These are phyloP conservation scores for Naganishia vishniacii DNA, from an alignment of 768 basidiomycete species.

Conservation along the genomic window DNA sequence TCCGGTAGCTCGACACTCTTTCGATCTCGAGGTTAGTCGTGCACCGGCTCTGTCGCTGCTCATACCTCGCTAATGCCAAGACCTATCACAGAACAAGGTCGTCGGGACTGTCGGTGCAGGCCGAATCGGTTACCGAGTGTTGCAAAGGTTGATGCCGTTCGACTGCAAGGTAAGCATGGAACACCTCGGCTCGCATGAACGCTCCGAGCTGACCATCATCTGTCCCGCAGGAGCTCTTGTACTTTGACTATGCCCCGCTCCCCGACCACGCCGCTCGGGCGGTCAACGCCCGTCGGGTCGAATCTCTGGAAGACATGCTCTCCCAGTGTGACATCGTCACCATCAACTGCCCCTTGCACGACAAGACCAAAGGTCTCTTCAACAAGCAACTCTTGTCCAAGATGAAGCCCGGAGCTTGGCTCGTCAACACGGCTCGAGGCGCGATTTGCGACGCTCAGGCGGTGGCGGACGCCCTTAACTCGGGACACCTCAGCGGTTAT, in stretches of 20 bases:
- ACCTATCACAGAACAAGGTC: slow-evolving; percentile 56
- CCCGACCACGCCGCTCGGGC: slow-evolving; percentile 58
- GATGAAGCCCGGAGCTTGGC: slow-evolving; percentile 88
- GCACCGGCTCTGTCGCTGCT: slow-evolving; percentile 40
- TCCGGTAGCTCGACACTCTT: slow-evolving; percentile 72
- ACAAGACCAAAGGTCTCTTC: slow-evolving; percentile 60
- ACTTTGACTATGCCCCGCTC: slow-evolving; percentile 73
- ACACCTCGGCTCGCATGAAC: no score
- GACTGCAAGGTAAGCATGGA: slow-evolving; percentile 57
- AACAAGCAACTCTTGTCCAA: slow-evolving; percentile 75
- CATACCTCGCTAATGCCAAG: no score
- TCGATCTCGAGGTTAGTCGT: slow-evolving; percentile 65
- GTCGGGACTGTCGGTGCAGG: slow-evolving; percentile 79
- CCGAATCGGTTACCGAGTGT: slow-evolving; percentile 78
- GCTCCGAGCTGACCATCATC: neutral
- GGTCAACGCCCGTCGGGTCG: slow-evolving; percentile 64
- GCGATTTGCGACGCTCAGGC: slow-evolving; percentile 83
- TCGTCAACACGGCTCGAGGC: slow-evolving; percentile 88
- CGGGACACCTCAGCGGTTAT: slow-evolving; percentile 65
- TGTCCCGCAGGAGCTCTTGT: slow-evolving; percentile 61
- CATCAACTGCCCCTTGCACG: slow-evolving; percentile 32
- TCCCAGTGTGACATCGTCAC: slow-evolving; percentile 45
- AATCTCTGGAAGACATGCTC: slow-evolving; percentile 66
- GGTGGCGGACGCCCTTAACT: slow-evolving; percentile 67
- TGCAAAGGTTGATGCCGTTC: slow-evolving; percentile 60